A percentile compares a stretch with the other conserved stretches of the same genome.
These are phyloP conservation scores for Coemansia sp. DNA, from an alignment of 371 early-diverging fungal species.

Conservation along the genomic window DNA sequence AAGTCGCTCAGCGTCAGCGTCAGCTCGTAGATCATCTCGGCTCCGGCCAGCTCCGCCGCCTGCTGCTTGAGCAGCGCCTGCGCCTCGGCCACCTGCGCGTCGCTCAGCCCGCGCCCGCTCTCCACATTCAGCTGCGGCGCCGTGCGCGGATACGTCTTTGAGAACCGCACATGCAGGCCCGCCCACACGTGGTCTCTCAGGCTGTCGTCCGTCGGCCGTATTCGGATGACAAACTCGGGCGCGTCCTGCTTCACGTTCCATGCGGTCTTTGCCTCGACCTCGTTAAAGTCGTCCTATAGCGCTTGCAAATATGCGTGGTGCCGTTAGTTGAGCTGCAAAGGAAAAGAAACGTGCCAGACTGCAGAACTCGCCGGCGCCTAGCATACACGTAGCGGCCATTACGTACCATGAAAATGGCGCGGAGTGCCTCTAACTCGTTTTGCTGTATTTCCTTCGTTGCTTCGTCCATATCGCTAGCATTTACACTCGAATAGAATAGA, in stretches of 20 bases:
- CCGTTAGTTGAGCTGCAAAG: conserved; percentile 51
- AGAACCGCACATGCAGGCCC: conserved; percentile 31
- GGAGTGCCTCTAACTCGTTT: conserved; percentile 74
- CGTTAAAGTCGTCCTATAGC: conserved; percentile 70
- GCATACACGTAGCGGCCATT: neutral
- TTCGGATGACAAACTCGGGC: conserved; percentile 67
- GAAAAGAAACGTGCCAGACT: neutral
- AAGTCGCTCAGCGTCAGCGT: conserved; percentile 64
- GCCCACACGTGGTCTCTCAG: conserved; percentile 41
- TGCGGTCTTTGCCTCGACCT: conserved; percentile 62
- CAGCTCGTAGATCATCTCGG: conserved; percentile 77
- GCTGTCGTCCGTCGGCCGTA: conserved; percentile 58
- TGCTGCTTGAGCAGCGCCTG: conserved; percentile 51
- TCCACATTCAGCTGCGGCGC: conserved; percentile 65
- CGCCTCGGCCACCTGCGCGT: conserved; percentile 55
- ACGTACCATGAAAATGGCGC: conserved; percentile 53
- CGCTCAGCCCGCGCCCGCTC: conserved; percentile 58
- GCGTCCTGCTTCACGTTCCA: conserved; percentile 70
- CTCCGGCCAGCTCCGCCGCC: conserved; percentile 57
- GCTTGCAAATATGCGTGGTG: too few relatives aligned
- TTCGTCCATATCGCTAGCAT: conserved; percentile 39
- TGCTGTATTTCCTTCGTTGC: conserved; percentile 63
- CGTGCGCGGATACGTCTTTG: conserved; percentile 67
- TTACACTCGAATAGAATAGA: conserved; percentile 4
- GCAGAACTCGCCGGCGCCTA: neutral